These are phyloP conservation scores for Nannochloris sp. DNA, from an alignment of 139 green algal genomes.

Conservation along the genomic window DNA sequence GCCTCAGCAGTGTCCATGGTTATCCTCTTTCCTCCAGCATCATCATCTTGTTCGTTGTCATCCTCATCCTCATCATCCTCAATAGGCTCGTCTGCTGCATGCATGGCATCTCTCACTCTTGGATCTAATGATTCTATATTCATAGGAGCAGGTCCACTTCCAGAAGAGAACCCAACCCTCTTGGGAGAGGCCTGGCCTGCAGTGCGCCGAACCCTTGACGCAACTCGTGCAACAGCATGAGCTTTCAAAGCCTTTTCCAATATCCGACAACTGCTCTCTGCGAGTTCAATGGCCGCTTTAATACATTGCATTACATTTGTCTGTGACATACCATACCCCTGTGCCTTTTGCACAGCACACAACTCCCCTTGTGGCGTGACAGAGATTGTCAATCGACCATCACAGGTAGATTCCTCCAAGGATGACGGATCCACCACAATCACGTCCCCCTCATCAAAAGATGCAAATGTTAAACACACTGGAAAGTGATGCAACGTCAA, in stretches of 20 bases:
- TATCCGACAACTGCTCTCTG: conserved; percentile 26
- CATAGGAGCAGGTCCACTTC: no score
- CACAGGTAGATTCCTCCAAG: conserved; percentile 59
- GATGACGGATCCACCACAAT: conserved; percentile 62
- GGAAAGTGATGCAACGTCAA: conserved; percentile 85
- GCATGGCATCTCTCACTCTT: background rate
- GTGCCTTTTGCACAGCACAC: conserved; percentile 68
- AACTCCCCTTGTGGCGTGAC: conserved; percentile 58
- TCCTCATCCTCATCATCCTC: conserved; percentile 9
- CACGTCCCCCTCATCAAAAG: conserved; percentile 55
- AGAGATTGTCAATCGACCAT: conserved; percentile 30
- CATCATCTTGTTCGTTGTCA: background rate
- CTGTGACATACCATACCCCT: conserved; percentile 42
- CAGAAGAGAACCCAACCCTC: no score
- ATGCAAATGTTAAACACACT: conserved; percentile 65
- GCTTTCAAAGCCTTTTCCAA: conserved; percentile 43
- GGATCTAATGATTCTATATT: no score
- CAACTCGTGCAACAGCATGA: conserved; percentile 45
- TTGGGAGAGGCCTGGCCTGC: background rate
- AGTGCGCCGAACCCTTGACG: conserved; percentile 25
- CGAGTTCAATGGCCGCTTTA: conserved; percentile 20
- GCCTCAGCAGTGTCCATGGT: background rate
- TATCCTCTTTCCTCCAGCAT: background rate
- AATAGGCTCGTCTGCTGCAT: background rate
- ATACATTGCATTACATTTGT: conserved; percentile 39